phyloP scores from a whole-genome alignment of 1,284 basidiomycete genomes.

The Flammula alnicola region DNA sequence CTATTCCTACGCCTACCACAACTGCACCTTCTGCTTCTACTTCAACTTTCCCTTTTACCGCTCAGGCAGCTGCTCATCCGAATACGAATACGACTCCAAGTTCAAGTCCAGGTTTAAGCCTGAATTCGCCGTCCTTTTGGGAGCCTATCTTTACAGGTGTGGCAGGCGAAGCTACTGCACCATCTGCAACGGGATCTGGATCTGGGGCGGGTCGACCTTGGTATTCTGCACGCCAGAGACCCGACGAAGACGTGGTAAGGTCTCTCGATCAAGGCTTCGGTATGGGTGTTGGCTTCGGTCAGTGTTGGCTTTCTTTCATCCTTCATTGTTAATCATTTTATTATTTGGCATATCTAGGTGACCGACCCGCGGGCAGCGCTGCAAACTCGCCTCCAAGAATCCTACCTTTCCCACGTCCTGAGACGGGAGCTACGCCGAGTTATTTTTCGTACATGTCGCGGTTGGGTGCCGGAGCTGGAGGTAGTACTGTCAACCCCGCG shows the following conservation, averaged over 20 bases:
- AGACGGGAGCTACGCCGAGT: not conserved
- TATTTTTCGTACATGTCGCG: not conserved
- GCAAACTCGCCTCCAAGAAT: not conserved
- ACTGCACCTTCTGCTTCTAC: not conserved
- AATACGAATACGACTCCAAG: slow-evolving; percentile 1
- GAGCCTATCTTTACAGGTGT: slow-evolving; percentile 1
- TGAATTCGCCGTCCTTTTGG: not conserved
- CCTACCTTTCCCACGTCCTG: not conserved
- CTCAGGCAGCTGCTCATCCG: not conserved
- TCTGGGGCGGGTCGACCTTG: not conserved
- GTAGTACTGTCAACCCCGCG: not conserved
- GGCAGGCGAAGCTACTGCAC: not conserved
- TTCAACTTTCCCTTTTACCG: not conserved
- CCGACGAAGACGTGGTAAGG: slow-evolving; percentile 13
- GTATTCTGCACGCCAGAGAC: not conserved
- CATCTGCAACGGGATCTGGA: not conserved
- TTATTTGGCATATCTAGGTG: not conserved
- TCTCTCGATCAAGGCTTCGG: slow-evolving; percentile 11
- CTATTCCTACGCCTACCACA: too few relatives aligned
- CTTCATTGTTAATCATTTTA: slow-evolving; percentile 3
- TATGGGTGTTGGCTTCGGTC: too few relatives aligned
- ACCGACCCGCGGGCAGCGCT: not conserved
- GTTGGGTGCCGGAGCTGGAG: too few relatives aligned
- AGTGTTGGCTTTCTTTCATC: not conserved
- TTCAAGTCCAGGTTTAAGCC: not conserved